phyloP scores from a whole-genome alignment of 176 grass and related monocot species.

The Cocos nucifera region DNA sequence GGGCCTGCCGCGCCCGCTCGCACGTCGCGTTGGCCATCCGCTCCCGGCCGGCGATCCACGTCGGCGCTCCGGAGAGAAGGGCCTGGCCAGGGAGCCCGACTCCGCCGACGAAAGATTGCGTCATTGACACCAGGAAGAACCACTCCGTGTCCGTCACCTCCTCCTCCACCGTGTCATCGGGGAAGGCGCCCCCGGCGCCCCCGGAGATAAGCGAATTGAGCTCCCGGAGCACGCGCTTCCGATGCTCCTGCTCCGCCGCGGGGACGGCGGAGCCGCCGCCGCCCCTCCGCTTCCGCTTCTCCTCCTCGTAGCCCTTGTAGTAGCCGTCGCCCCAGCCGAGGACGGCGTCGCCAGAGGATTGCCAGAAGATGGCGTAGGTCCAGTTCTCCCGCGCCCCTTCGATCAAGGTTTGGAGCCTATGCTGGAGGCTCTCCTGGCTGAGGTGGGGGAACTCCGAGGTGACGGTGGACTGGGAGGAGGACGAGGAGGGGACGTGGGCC shows the following conservation, averaged over 20 bases:
- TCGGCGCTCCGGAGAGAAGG: background rate
- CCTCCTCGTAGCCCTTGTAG: constrained; percentile 6
- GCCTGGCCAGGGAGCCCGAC: background rate
- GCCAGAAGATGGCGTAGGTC: constrained; percentile 18
- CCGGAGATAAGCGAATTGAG: constrained; percentile 4
- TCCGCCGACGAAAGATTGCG: background rate
- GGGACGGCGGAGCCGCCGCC: background rate
- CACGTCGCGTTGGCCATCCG: background rate
- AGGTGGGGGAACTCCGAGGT: background rate
- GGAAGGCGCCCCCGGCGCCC: background rate
- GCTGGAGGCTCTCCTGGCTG: background rate
- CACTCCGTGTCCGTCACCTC: constrained; percentile 11
- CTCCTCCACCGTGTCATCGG: background rate
- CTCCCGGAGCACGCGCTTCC: constrained; percentile 13
- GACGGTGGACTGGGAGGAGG: background rate
- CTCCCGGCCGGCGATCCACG: background rate
- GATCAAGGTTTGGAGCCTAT: background rate
- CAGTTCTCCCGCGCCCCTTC: background rate
- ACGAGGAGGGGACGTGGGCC: background rate
- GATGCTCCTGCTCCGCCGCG: constrained; percentile 4
- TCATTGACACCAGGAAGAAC: constrained; percentile 17
- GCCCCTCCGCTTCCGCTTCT: background rate
- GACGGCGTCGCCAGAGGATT: background rate
- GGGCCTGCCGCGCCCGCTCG: constrained; percentile 4
- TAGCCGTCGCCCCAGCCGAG: constrained; percentile 16